Base-by-base conservation (phyloP, 2,329 filamentous ascomycete genomes). In the Sordariomycetes sp. region DNA sequence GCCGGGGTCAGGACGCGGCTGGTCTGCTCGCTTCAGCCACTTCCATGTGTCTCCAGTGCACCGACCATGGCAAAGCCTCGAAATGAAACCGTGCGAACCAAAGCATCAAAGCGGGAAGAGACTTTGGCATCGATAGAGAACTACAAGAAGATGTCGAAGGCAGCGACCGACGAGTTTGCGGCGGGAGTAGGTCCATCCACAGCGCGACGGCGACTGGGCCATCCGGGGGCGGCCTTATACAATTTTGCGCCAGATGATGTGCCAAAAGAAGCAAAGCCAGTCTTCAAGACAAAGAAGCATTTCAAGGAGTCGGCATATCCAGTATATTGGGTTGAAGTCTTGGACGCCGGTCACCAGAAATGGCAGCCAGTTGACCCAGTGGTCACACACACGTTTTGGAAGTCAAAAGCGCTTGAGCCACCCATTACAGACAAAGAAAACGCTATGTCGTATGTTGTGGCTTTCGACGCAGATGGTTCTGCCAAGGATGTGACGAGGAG, bases 301-400 rank as follows among this genome's bases (percentile, higher is more conserved):
- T 71, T 82, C 9, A 70, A 69, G 17, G 85, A 90, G 49, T 88
- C 86, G 0, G 57, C 74, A 0, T 85, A 81, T 47, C 92, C 92
- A 0, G 70, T 96, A 4, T 96, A 87, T 52, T 98, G 92, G 92
- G 81, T 95, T 1, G 92, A 98, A 59, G 80, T 86, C 4, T 84
- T 94, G 43, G 88, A 95, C 42, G 67, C 78, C 34, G 82, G 83
- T 1, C 76, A 86, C 42, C 85, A 95, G 51, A 94, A 86, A 63
- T 98, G 92, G 92, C 75, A 94, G 36, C 73, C 86, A 0, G 75
- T 92, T 24, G 92, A 98, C 51, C 78, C 88, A 0, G 58, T 95
- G 1, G 86, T 92, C 3, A 94, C 88, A 0, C 70, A 75, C 36
- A 82, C 43, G 0, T 76, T 94, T 35, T 85, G 79, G 51, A 87